Evolutionary conservation across 108 stramenopile genomes (phyloP), one percentile per base, ranked within the genome.

Genomic region (Cyclotella choctawhatcheeana): DNA sequence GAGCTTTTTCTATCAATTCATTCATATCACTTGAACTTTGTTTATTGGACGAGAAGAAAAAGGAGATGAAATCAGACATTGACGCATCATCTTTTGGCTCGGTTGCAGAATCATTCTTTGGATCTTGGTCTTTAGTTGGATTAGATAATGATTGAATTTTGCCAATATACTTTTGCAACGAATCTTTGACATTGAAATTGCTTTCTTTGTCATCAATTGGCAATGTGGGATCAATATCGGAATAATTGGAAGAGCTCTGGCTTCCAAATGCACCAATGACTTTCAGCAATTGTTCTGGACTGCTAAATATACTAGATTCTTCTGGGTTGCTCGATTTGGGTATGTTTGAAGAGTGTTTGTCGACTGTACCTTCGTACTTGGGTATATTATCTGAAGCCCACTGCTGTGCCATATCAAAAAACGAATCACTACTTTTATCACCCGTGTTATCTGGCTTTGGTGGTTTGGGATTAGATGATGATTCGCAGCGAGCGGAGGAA

Each of bases 331-430:
- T 51, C 12, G n/a, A n/a, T n/a, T 55, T 58, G 17, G 32, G 1
- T 22, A 56, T 55, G 17, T 31, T 24, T 50, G 20, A 47, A 32
- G 59, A 22, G 1, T 32, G 5, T 5, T 18, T 44, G 43, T 34
- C 27, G 0, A 22, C 12, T 26, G 20, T 12, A 34, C 62, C 50
- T 29, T 10, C 43, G 22, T 43, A 27, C 20, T 54, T 64, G 16
- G 43, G 34, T 44, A 65, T 30, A 24, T 64, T 64, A 32, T 74
- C 73, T 20, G 18, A 17, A 24, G 61, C 75, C 76, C 68, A 77
- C 22, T 77, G 76, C 29, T 77, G 76, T 54, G 69, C 76, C 76
- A 64, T 58, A 48, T 70, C 76, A 70, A 70, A 70, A 30, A 70
- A 69, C 22, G 64, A 70, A 33, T 64, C 64, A n/a, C 34, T 64